A percentile compares a stretch with the other conserved stretches of the same genome.
Evolutionary conservation across 1,284 basidiomycete genomes (phyloP).

Genomic region (Heterobasidion annosum): DNA sequence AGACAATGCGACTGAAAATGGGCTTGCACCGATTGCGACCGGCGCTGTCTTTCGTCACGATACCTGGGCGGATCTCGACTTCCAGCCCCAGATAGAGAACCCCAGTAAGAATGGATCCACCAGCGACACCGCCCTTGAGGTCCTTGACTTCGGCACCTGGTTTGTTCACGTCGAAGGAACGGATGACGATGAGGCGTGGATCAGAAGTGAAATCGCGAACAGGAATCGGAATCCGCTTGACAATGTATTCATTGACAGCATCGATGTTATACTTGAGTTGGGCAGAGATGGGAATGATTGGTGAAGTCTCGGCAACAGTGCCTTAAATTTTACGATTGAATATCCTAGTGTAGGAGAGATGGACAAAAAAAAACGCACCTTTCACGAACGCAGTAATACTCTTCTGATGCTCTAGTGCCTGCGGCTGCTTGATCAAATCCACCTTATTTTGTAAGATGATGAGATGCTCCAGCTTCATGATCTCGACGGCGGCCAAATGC

Average conservation of each 20-base stretch:
- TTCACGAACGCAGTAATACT: slow-evolving; percentile 91
- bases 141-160: slow-evolving; percentile 96
- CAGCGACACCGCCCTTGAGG: slow-evolving; percentile 96
- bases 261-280: slow-evolving; percentile 99
- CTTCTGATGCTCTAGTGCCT: slow-evolving; percentile 89
- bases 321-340: slow-evolving; percentile 37
- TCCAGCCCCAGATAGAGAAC: slow-evolving; percentile 89
- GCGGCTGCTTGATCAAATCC: slow-evolving; percentile 87
- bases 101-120: slow-evolving; percentile 92
- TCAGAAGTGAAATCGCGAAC: slow-evolving; percentile 88
- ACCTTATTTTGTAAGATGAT: slow-evolving; percentile 99
- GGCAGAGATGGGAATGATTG: slow-evolving; percentile 97
- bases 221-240: slow-evolving; percentile 93
- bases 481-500: slow-evolving; percentile 97
- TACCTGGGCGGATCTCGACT: slow-evolving; percentile 95
- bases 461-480: slow-evolving; percentile 98
- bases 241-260: slow-evolving; percentile 99
- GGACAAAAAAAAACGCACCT: slow-evolving; percentile 33
- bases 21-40: slow-evolving; percentile 91
- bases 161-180: slow-evolving; percentile 99
- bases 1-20: slow-evolving; percentile 88
- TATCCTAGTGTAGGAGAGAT: background rate
- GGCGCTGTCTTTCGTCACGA: slow-evolving; percentile 91
- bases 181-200: slow-evolving; percentile 94
- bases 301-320: slow-evolving; percentile 93